Conservation (phyloP, 352 stramenopile species). For the Phytophthora melonis region DNA sequence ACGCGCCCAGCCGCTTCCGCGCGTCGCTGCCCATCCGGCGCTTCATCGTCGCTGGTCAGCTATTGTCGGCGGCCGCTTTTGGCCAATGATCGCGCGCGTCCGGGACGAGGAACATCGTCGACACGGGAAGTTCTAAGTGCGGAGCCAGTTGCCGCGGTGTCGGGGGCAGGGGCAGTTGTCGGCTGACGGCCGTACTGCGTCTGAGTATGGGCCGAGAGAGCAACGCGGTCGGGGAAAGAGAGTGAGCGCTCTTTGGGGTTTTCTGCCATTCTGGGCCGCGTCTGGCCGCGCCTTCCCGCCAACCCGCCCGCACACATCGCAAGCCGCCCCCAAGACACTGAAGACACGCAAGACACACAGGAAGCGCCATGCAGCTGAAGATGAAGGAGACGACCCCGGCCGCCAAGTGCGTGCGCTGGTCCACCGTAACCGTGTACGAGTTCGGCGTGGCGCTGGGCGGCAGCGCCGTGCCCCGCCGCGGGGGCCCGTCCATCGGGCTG, state of each 20-base stretch:
- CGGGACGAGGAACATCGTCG: too few relatives aligned
- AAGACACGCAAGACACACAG: background rate
- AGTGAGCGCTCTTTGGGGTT: too few relatives aligned
- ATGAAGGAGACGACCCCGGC: background rate
- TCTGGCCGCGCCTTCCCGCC: too few relatives aligned
- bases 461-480: conserved; percentile 58
- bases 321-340: too few relatives aligned
- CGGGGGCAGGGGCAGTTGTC: too few relatives aligned
- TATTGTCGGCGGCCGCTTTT: conserved; percentile 8
- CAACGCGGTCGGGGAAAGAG: too few relatives aligned
- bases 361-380: background rate
- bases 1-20: conserved; percentile 68
- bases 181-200: too few relatives aligned
- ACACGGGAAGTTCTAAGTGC: too few relatives aligned
- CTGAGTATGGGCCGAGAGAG: too few relatives aligned
- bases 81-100: background rate
- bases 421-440: conserved; percentile 72
- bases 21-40: conserved; percentile 37
- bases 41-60: conserved; percentile 34
- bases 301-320: too few relatives aligned
- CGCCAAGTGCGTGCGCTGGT: conserved; percentile 64
- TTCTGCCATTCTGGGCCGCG: too few relatives aligned
- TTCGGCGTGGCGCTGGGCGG: conserved; percentile 65
- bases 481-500: conserved; percentile 60
- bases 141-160: too few relatives aligned